Evolutionary conservation across 331 rosid genomes (phyloP).

Genomic region (Arachis monticola): DNA sequence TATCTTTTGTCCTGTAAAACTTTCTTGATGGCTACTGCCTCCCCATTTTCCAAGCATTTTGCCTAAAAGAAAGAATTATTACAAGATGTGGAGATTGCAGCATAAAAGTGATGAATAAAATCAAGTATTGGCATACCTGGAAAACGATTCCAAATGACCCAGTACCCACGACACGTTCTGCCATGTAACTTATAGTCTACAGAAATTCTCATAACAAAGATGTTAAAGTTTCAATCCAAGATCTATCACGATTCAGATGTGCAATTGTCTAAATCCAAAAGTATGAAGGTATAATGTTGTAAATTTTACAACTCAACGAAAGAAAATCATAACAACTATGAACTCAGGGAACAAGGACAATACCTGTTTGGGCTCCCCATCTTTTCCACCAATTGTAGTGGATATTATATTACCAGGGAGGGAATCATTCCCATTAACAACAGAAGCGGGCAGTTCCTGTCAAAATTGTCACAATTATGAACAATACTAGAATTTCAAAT

Average conservation of each 20-base stretch:
- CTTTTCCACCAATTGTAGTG: slow-evolving; percentile 84
- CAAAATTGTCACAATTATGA: slow-evolving; percentile 33
- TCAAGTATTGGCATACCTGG: slow-evolving; percentile 50
- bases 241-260: slow-evolving; percentile 16
- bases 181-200: slow-evolving; percentile 80
- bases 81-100: slow-evolving; percentile 15
- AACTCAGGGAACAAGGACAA: slow-evolving; percentile 16
- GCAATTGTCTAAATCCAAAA: slow-evolving; percentile 24
- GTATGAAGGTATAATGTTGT: neutral
- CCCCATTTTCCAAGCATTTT: slow-evolving; percentile 84
- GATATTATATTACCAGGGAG: slow-evolving; percentile 87
- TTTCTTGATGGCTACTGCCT: slow-evolving; percentile 79
- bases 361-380: slow-evolving; percentile 91
- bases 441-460: slow-evolving; percentile 71
- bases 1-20: slow-evolving; percentile 78
- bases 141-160: slow-evolving; percentile 84
- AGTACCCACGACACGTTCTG: slow-evolving; percentile 75
- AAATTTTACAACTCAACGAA: neutral
- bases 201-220: slow-evolving; percentile 33
- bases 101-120: slow-evolving; percentile 7
- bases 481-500: slow-evolving; percentile 32
- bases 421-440: slow-evolving; percentile 69
- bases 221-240: slow-evolving; percentile 37
- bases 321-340: slow-evolving; percentile 12
- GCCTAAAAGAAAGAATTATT: slow-evolving; percentile 52